Percentiles rank a stretch among this genome's conserved stretches.
Evolutionary conservation across 805 yeast species (phyloP).

Genomic region (Lipomyces chichibuensis): DNA sequence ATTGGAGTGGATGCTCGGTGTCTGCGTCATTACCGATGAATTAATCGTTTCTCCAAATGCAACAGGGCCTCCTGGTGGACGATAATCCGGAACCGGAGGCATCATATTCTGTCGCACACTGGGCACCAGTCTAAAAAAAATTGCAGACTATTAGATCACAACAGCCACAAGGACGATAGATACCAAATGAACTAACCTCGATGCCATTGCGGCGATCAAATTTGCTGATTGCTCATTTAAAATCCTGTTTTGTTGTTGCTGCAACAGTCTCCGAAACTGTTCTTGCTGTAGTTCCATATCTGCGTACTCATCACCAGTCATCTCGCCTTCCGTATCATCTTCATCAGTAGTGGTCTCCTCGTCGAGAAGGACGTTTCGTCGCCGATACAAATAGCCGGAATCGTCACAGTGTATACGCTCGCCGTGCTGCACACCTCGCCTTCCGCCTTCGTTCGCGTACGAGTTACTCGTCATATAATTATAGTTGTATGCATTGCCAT

Average conservation of each 20-base stretch:
- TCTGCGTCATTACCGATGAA: neutral
- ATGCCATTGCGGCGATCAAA: conserved; percentile 8
- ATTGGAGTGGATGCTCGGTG: neutral
- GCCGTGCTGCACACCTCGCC: neutral
- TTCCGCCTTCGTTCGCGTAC: neutral
- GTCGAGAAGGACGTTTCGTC: neutral
- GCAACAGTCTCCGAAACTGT: conserved; percentile 10
- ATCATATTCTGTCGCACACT: neutral
- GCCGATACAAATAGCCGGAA: neutral
- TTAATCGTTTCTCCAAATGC: neutral
- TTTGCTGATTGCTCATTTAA: conserved; percentile 10
- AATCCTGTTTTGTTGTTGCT: conserved; percentile 18
- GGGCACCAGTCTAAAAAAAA: neutral
- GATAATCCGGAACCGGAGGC: neutral
- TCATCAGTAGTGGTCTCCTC: conserved; percentile 1
- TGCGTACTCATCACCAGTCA: conserved; percentile 6
- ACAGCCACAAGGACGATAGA: neutral
- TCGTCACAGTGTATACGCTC: neutral
- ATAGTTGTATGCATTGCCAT: neutral
- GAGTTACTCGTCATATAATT: neutral
- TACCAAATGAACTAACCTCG: conserved; percentile 2
- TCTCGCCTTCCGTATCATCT: neutral
- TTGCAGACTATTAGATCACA: neutral
- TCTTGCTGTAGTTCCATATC: conserved; percentile 20
- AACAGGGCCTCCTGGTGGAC: neutral